A percentile compares a stretch with the other conserved stretches of the same genome.
Conservation (phyloP, 352 stramenopile genomes). For the Globisporangium apiculatum region DNA sequence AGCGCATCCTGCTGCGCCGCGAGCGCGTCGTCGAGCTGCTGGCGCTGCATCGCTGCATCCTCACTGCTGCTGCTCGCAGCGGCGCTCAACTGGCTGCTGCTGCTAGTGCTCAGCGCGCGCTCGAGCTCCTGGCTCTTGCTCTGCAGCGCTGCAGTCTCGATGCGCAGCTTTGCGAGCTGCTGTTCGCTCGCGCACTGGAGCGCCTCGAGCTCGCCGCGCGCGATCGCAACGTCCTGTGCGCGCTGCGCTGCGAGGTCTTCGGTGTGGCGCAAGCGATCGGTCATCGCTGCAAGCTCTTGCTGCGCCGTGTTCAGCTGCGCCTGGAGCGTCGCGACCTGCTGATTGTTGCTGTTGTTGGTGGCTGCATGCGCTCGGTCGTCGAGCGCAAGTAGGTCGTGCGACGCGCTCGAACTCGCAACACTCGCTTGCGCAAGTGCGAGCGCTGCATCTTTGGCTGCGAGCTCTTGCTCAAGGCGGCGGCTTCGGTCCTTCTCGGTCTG, state of each 20-base stretch:
- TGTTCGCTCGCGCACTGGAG: constrained; percentile 30
- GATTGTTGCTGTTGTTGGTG: neutral
- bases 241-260: constrained; percentile 26
- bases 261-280: constrained; percentile 24
- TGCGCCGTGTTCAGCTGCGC: constrained; percentile 23
- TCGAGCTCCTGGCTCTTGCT: constrained; percentile 29
- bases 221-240: constrained; percentile 16
- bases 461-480: constrained; percentile 35
- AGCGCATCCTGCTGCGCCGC: constrained; percentile 30
- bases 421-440: constrained; percentile 20
- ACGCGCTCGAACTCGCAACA: constrained; percentile 7
- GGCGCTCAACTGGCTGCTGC: constrained; percentile 8
- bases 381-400: constrained; percentile 11
- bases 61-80: constrained; percentile 13
- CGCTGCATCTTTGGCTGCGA: constrained; percentile 35
- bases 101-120: constrained; percentile 6
- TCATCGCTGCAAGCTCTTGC: constrained; percentile 24
- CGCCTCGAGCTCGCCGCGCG: constrained; percentile 24
- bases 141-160: constrained; percentile 29
- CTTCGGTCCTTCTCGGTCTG: constrained; percentile 53
- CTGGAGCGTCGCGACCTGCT: constrained; percentile 33
- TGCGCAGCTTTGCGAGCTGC: constrained; percentile 28
- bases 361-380: constrained; percentile 12
- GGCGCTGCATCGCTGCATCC: constrained; percentile 25
- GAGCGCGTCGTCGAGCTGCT: constrained; percentile 27